Percentiles rank a stretch among this genome's conserved stretches.
Conservation (phyloP, 1,139 yeast genomes). For the Meyerozyma elateridarum region DNA sequence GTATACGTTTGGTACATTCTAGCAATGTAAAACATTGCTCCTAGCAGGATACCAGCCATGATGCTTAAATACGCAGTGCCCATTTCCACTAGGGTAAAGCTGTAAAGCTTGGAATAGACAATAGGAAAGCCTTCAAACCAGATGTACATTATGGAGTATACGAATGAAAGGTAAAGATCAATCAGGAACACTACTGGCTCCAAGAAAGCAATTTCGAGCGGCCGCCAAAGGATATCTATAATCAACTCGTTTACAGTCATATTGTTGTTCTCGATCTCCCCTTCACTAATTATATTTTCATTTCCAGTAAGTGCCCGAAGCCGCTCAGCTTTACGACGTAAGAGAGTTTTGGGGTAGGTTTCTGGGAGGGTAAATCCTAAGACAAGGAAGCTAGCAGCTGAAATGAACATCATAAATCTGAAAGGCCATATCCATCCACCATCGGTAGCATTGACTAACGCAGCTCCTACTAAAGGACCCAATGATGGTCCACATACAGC, state of each 20-base stretch:
- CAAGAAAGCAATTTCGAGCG: constrained; percentile 36
- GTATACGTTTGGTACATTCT: constrained; percentile 22
- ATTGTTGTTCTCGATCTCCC: constrained; percentile 22
- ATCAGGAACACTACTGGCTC: constrained; percentile 46
- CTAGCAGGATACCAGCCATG: constrained; percentile 37
- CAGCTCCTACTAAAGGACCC: constrained; percentile 13
- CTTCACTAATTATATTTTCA: constrained; percentile 24
- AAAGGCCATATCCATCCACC: constrained; percentile 37
- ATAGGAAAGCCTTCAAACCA: constrained; percentile 64
- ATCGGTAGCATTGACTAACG: constrained; percentile 16
- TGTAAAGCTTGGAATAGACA: constrained; percentile 39
- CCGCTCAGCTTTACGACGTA: constrained; percentile 32
- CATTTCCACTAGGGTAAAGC: constrained; percentile 44
- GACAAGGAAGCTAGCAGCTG: constrained; percentile 23
- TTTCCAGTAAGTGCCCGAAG: constrained; percentile 34
- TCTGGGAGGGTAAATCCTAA: constrained; percentile 32
- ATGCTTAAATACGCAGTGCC: constrained; percentile 46
- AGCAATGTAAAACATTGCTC: constrained; percentile 22
- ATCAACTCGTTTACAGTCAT: constrained; percentile 20
- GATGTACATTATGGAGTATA: constrained; percentile 50
- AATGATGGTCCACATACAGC: constrained; percentile 14
- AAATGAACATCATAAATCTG: constrained; percentile 32
- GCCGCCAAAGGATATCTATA: constrained; percentile 46
- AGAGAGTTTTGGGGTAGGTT: constrained; percentile 28
- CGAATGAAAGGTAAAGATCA: constrained; percentile 47